Conservation (phyloP, 2,329 filamentous ascomycete genomes). For the Xylariales sp. region DNA sequence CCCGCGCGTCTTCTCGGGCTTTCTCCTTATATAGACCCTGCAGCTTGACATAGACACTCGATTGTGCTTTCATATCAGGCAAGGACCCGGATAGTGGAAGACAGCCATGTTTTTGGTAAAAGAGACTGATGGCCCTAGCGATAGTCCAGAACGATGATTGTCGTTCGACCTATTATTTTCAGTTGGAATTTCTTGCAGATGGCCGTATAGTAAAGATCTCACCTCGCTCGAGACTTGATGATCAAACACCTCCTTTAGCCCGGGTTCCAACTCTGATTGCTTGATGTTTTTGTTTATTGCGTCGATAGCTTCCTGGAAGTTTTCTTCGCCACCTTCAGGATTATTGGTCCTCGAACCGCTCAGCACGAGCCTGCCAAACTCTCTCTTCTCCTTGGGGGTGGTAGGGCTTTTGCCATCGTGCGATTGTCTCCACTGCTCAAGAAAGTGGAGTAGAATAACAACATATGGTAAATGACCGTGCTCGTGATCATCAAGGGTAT, state of each 20-base stretch:
- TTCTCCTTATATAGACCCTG: slow-evolving; percentile 95
- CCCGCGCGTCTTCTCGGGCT: slow-evolving; percentile 79
- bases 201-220: slow-evolving; percentile 59
- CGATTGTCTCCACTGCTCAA: slow-evolving; percentile 80
- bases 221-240: slow-evolving; percentile 65
- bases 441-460: slow-evolving; percentile 82
- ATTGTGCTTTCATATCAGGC: slow-evolving; percentile 98
- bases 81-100: slow-evolving; percentile 88
- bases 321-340: slow-evolving; percentile 91
- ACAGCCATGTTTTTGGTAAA: slow-evolving; percentile 77
- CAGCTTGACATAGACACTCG: slow-evolving; percentile 86
- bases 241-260: slow-evolving; percentile 81
- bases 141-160: slow-evolving; percentile 87
- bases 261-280: slow-evolving; percentile 72
- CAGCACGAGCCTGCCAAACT: slow-evolving; percentile 79
- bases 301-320: slow-evolving; percentile 90
- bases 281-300: slow-evolving; percentile 91
- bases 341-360: slow-evolving; percentile 76
- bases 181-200: slow-evolving; percentile 33
- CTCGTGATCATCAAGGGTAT: slow-evolving; percentile 77
- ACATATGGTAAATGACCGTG: slow-evolving; percentile 94
- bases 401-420: slow-evolving; percentile 77
- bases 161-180: slow-evolving; percentile 55
- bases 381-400: slow-evolving; percentile 86
- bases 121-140: slow-evolving; percentile 79